Percentiles rank a stretch among this genome's conserved stretches.
Conservation (phyloP, 495 filamentous ascomycete species). For the Ascobolus immersus region DNA sequence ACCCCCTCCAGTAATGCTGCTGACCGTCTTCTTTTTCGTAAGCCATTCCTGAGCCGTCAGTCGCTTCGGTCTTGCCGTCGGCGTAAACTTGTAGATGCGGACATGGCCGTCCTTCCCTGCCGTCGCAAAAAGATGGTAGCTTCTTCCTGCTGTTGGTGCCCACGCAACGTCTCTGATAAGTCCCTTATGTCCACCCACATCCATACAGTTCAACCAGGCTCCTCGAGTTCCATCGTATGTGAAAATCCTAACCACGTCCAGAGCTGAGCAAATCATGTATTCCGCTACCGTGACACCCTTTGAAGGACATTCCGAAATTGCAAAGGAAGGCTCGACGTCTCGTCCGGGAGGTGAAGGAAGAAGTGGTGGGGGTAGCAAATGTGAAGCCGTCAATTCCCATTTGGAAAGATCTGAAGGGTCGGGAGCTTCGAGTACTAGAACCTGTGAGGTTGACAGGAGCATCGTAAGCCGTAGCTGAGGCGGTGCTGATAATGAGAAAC, state of each 20-base stretch:
- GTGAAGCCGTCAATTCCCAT: constrained; percentile 51
- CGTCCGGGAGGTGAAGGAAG: constrained; percentile 30
- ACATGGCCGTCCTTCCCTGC: constrained; percentile 77
- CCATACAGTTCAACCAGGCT: constrained; percentile 61
- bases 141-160: constrained; percentile 66
- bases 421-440: constrained; percentile 64
- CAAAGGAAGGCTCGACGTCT: constrained; percentile 67
- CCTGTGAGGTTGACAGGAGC: constrained; percentile 50
- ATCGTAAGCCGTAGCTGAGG: constrained; percentile 64
- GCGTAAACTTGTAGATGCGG: constrained; percentile 57
- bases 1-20: neutral
- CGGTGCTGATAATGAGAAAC: constrained; percentile 15
- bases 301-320: constrained; percentile 48
- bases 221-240: constrained; percentile 30
- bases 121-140: constrained; percentile 73
- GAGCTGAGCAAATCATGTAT: constrained; percentile 50
- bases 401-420: constrained; percentile 57
- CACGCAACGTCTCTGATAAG: constrained; percentile 81
- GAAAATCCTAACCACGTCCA: constrained; percentile 56
- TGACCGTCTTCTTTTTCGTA: constrained; percentile 3
- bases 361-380: too few relatives aligned
- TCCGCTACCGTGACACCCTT: constrained; percentile 38
- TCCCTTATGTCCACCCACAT: constrained; percentile 40
- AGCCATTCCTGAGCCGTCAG: constrained; percentile 15
- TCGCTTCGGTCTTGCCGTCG: constrained; percentile 21